Evolutionary conservation across 75 land plant species (phyloP).

Genomic region (Cupressus sempervirens): DNA sequence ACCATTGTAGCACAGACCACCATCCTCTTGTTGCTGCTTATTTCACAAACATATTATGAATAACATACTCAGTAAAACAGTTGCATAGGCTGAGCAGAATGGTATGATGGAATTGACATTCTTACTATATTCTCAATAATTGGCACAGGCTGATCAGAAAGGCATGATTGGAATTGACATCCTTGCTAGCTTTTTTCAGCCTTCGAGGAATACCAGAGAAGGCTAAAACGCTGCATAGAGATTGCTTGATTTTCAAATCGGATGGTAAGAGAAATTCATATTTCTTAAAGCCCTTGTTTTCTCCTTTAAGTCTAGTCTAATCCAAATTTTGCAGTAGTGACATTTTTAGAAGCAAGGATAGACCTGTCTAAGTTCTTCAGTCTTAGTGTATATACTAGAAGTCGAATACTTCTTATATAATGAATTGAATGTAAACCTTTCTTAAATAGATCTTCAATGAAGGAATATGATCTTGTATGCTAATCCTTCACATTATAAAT

Average conservation of each 20-base stretch:
- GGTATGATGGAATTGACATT: background rate
- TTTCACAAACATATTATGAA: background rate
- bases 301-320: background rate
- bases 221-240: conserved; percentile 17
- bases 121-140: background rate
- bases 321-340: background rate
- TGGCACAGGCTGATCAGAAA: conserved; percentile 18
- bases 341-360: background rate
- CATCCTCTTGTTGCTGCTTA: no score
- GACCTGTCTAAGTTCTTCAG: background rate
- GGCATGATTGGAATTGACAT: conserved; percentile 24
- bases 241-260: conserved; percentile 15
- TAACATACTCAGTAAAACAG: background rate
- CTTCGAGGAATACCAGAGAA: conserved; percentile 16
- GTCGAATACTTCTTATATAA: background rate
- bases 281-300: background rate
- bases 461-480: background rate
- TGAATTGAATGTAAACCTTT: background rate
- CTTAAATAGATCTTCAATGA: background rate
- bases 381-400: background rate
- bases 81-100: background rate
- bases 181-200: conserved; percentile 21
- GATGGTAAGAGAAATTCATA: conserved; percentile 13
- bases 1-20: no score
- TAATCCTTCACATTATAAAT: background rate